Evolutionary conservation across 2,329 filamentous ascomycete species (phyloP), one percentile per base, ranked within the genome.

Genomic region (Dothidotthia symphoricarpi): DNA sequence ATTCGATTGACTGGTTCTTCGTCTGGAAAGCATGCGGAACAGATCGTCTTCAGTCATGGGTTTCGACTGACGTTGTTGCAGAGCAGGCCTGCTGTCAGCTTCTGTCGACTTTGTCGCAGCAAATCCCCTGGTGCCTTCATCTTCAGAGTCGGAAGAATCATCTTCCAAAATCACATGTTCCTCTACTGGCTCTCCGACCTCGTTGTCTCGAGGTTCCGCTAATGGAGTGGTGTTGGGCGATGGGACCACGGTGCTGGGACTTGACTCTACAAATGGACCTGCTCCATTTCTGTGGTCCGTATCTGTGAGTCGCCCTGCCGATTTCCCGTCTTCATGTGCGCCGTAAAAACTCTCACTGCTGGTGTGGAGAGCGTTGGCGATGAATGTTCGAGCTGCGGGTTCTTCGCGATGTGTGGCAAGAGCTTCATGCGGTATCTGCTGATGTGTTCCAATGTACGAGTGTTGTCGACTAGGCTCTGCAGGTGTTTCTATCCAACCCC

Each of bases 1-100:
- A 33, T 45, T 49, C 22, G 36, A 49, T 19, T 51, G 45, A 6
- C 55, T 63, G 0, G 74, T 76, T n/a, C 71, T 71, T 5, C 75
- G 71, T 10, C 70, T 68, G 0, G 76, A 78, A 0, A 80, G 48
- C 0, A 61, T 69, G 1, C 67, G 65, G 43, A 80, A 75, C 0
- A 80, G 46, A 14, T 79, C 75, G 16, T 80, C 74, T 52, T 80
- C 76, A 2, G 66, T 73, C 48, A 69, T 61, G 3, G 55, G 54
- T 28, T 52, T 56, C 4, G 62, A 63, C 2, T 47, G 40, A 10
- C 33, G 44, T 4, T 39, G 41, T 19, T 56, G 37, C 9, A 63
- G 31, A 6, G 36, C 26, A 3, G 61, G 61, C 12, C 62, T 41
- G 8, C 40, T 33, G 1, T 41, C 43, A 7, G 28, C 31, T 16